These are phyloP conservation scores for Jatropha podagrica DNA, from an alignment of 441 rosid species.

Conservation along the genomic window DNA sequence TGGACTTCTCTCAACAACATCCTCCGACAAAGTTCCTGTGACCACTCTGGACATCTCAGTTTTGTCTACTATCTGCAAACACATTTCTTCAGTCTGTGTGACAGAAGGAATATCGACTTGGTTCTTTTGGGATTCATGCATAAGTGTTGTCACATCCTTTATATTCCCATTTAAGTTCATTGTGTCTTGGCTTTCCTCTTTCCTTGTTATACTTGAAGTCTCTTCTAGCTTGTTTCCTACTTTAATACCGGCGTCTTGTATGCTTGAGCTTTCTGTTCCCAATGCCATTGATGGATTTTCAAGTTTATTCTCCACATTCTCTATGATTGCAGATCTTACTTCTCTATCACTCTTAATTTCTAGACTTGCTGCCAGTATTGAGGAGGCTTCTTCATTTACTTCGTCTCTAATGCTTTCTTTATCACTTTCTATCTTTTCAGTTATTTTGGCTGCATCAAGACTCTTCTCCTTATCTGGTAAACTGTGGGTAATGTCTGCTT, in stretches of 20 bases:
- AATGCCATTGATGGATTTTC: constrained; percentile 18
- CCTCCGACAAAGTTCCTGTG: constrained; percentile 19
- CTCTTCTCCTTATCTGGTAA: constrained; percentile 22
- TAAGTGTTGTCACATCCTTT: constrained; percentile 11
- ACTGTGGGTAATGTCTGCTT: constrained; percentile 20
- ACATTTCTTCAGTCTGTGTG: constrained; percentile 18
- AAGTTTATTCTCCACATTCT: constrained; percentile 21
- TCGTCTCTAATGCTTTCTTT: constrained; percentile 8
- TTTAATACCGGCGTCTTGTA: constrained; percentile 18
- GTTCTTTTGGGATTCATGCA: constrained; percentile 13
- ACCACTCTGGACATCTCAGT: constrained; percentile 16
- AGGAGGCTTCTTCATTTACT: constrained; percentile 16
- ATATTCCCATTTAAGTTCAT: constrained; percentile 18
- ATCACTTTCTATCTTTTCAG: constrained; percentile 25
- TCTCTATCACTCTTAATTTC: constrained; percentile 26
- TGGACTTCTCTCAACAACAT: constrained; percentile 17
- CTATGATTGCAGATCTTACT: constrained; percentile 20
- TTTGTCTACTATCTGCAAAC: constrained; percentile 24
- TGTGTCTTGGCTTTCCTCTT: constrained; percentile 18
- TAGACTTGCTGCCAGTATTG: constrained; percentile 19
- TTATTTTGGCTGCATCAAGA: constrained; percentile 20
- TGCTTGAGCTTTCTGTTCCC: constrained; percentile 22
- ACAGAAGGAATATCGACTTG: constrained; percentile 8
- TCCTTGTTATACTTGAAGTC: constrained; percentile 12
- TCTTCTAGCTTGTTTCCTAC: constrained; percentile 23